These are phyloP conservation scores for Neurospora sp. DNA, from an alignment of 495 filamentous ascomycete species.

Conservation along the genomic window DNA sequence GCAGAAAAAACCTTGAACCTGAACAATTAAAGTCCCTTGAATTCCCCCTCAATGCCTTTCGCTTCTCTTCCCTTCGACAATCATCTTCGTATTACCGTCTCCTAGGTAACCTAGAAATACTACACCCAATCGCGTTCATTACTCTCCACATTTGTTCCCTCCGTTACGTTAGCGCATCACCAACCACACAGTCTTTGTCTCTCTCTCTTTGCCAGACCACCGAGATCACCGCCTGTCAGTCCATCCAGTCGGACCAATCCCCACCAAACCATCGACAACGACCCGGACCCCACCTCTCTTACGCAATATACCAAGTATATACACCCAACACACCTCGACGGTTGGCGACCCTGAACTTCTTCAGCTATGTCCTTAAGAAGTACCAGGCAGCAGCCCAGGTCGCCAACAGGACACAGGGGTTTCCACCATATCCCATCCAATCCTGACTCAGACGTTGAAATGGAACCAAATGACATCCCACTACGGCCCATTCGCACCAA, in stretches of 20 bases:
- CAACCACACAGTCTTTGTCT: background rate
- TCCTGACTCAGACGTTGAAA: slow-evolving; percentile 11
- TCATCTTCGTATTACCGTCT: background rate
- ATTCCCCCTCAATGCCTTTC: background rate
- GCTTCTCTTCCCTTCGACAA: background rate
- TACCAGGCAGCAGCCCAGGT: slow-evolving; percentile 3
- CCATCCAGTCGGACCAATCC: too few relatives aligned
- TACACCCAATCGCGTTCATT: background rate
- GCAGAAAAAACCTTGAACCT: background rate
- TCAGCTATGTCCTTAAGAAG: slow-evolving; percentile 21
- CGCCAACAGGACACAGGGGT: slow-evolving; percentile 4
- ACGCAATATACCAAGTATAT: background rate
- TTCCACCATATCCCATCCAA: background rate
- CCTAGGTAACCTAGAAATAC: background rate
- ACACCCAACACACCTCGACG: background rate
- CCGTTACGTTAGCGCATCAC: background rate
- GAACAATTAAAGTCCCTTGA: background rate
- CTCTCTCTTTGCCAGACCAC: background rate
- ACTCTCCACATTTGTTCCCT: background rate
- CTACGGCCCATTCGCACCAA: slow-evolving; percentile 40
- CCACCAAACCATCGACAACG: background rate
- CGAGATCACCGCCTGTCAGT: too few relatives aligned
- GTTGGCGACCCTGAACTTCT: background rate
- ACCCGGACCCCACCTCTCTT: background rate
- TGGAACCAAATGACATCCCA: slow-evolving; percentile 35